Evolutionary conservation across 2,329 filamentous ascomycete genomes (phyloP), one percentile per base, ranked within the genome.

Genomic region (Phyllosticta citrichinensis): DNA sequence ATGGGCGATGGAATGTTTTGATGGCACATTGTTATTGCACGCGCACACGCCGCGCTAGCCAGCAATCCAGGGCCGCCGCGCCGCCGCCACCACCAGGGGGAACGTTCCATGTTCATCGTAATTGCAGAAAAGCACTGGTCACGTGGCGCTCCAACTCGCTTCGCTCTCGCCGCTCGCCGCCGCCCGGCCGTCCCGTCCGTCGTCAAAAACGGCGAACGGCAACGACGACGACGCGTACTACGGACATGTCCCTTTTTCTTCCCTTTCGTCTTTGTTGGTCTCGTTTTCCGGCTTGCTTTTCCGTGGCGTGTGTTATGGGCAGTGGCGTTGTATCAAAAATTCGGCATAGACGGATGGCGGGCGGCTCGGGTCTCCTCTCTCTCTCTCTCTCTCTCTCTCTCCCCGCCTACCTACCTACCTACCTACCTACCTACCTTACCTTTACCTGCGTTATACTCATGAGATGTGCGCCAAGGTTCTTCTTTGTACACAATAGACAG

Each of bases 1-100:
- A 82, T 84, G 67, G 80, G 80, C 63, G 79, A 81, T 63, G 78
- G 80, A 62, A 79, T 80, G 74, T 74, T 73, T 61, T 74, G 68
- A 66, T 17, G 40, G 40, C 40, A n/a, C 22, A 22, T 22, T 22
- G 22, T 47, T 47, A 30, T 10, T 30, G 27, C 27, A 30, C 27
- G 27, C 25, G 40, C 40, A 62, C 22, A 19, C 25, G 17, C 40
- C 22, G 27, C 25, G 17, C 40, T 47, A n/a, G 40, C 47, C 20
- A 53, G 52, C 52, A 25, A 47, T 47, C 14, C 40, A 47, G 40
- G 40, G 40, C 40, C 40, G 40, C 40, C 22, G 22, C 22, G 22
- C 22, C 22, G 22, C 22, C 22, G 22, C 22, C 22, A 14, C 40
- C 40, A 47, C 40, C 14, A 47, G 40, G 19, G 40, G 40, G 40